Evolutionary conservation across 2,329 filamentous ascomycete genomes (phyloP).

Genomic region (Colletotrichum viniferum): DNA sequence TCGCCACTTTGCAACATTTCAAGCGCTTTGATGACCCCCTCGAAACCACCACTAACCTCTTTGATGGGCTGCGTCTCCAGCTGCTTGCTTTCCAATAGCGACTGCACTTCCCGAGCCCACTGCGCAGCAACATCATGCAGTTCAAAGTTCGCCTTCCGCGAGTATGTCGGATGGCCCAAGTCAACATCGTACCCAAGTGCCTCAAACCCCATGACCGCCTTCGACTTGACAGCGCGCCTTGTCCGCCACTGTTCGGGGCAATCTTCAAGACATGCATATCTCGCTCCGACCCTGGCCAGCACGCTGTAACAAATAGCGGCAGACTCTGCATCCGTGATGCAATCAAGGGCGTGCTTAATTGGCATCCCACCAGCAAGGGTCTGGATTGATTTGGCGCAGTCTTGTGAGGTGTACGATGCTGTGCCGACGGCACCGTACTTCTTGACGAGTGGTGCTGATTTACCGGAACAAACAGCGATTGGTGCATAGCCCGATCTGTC

Average conservation of each 20-base stretch:
- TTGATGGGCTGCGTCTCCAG: not conserved
- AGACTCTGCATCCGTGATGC: not conserved
- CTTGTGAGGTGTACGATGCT: not conserved
- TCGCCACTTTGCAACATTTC: not conserved
- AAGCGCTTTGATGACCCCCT: not conserved
- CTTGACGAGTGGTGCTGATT: not conserved
- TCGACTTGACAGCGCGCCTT: slow-evolving; percentile 25
- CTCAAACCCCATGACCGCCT: slow-evolving; percentile 26
- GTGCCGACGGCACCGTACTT: not conserved
- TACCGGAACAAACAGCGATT: not conserved
- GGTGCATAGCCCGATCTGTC: not conserved
- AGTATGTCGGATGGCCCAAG: not conserved
- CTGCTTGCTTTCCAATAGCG: not conserved
- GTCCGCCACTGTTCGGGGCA: slow-evolving; percentile 25
- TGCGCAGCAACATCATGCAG: not conserved
- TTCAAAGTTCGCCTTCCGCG: not conserved
- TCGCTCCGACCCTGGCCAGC: slow-evolving; percentile 30
- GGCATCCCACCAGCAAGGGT: not conserved
- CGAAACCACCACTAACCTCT: not conserved
- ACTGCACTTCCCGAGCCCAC: slow-evolving; percentile 19
- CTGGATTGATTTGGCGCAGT: not conserved
- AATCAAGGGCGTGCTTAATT: not conserved
- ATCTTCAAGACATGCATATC: slow-evolving; percentile 35
- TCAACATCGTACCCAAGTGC: not conserved
- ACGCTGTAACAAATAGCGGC: slow-evolving; percentile 27